Conservation (phyloP, 202 grass and related monocot genomes). For the Schoenoplectus triqueter region DNA sequence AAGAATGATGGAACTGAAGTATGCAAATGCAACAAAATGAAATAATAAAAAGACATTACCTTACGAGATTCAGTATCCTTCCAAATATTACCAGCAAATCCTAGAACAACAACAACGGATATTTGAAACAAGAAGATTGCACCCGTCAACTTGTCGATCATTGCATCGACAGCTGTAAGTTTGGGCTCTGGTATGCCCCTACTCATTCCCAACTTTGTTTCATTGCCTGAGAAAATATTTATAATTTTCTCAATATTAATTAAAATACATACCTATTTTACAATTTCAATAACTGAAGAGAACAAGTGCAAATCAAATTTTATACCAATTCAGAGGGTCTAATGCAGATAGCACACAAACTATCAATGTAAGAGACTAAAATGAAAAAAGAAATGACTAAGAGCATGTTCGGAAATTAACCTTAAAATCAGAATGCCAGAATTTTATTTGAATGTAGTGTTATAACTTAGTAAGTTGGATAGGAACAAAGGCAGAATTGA, state of each 20-base stretch:
- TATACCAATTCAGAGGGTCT: background rate
- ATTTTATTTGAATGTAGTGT: slow-evolving; percentile 8
- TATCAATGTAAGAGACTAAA: background rate
- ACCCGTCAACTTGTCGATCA: slow-evolving; percentile 97
- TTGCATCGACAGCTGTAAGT: slow-evolving; percentile 91
- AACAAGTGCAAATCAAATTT: slow-evolving; percentile 16
- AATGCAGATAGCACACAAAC: slow-evolving; percentile 15
- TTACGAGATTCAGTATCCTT: slow-evolving; percentile 93
- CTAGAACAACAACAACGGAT: slow-evolving; percentile 84
- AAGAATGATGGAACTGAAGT: slow-evolving; percentile 18
- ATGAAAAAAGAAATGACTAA: background rate
- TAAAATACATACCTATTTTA: background rate
- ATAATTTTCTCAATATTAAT: background rate
- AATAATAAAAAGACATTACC: slow-evolving; percentile 48
- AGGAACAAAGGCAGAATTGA: background rate
- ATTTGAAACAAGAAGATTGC: slow-evolving; percentile 99
- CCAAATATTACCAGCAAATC: slow-evolving; percentile 92
- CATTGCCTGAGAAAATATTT: slow-evolving; percentile 63
- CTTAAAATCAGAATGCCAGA: background rate
- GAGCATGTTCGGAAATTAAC: slow-evolving; percentile 4
- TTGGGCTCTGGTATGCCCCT: slow-evolving; percentile 91
- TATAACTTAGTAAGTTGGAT: background rate
- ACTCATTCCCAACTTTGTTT: slow-evolving; percentile 97
- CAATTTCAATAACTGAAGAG: background rate
- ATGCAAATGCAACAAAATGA: background rate